Percentiles rank a stretch among this genome's conserved stretches.
These are phyloP conservation scores for Metarhizium sp. DNA, from an alignment of 2,329 filamentous ascomycete species.

Conservation along the genomic window DNA sequence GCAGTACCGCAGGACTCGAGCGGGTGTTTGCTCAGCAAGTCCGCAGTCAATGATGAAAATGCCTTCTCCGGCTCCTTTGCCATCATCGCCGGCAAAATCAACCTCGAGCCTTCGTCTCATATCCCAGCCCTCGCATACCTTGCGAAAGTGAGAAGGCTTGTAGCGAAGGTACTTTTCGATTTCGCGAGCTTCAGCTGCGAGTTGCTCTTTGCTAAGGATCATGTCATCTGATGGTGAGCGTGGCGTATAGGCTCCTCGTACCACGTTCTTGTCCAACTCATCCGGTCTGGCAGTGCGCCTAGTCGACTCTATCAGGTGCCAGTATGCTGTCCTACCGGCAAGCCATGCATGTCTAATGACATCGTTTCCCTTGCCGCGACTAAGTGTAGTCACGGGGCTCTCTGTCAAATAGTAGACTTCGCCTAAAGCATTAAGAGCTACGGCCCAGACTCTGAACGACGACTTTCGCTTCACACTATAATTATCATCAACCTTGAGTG, in stretches of 20 bases:
- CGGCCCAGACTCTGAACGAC: slow-evolving; percentile 73
- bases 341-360: slow-evolving; percentile 65
- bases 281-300: slow-evolving; percentile 63
- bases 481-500: slow-evolving; percentile 73
- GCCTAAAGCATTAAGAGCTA: slow-evolving; percentile 85
- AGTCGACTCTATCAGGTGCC: slow-evolving; percentile 72
- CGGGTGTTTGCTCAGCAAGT: slow-evolving; percentile 44
- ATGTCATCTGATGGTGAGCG: slow-evolving; percentile 67
- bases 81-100: slow-evolving; percentile 79
- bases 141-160: slow-evolving; percentile 69
- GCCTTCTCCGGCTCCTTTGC: slow-evolving; percentile 65
- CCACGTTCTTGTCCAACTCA: slow-evolving; percentile 57
- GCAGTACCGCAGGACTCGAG: slow-evolving; percentile 34
- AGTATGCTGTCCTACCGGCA: slow-evolving; percentile 67
- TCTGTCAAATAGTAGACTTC: slow-evolving; percentile 81
- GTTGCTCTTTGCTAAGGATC: slow-evolving; percentile 60
- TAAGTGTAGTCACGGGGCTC: slow-evolving; percentile 48
- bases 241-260: slow-evolving; percentile 71
- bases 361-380: slow-evolving; percentile 42
- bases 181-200: slow-evolving; percentile 67
- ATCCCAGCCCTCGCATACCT: slow-evolving; percentile 77
- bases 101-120: slow-evolving; percentile 81
- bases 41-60: slow-evolving; percentile 69
- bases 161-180: slow-evolving; percentile 68
- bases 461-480: slow-evolving; percentile 64